Base-by-base conservation (phyloP, 2,329 filamentous ascomycete genomes). In the Phaeosphaeria sp. region DNA sequence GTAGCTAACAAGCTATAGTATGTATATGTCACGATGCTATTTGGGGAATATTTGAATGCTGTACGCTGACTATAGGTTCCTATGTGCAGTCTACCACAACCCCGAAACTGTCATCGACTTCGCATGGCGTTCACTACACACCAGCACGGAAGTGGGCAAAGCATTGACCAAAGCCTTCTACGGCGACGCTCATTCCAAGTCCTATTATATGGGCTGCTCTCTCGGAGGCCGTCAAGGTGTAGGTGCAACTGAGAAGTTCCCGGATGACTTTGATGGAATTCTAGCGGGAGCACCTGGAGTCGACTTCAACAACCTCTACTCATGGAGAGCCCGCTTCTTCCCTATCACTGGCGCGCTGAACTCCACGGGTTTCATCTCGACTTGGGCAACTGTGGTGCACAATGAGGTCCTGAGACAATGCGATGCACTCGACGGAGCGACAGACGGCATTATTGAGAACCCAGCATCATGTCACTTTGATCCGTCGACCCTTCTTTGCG, bases 71-170 rank as follows among this genome's bases (percentile, higher is more conserved):
- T n/a, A n/a, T n/a, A n/a, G n/a, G n/a, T n/a, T n/a, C n/a, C n/a
- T n/a, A n/a, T n/a, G n/a, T n/a, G n/a, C n/a, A 36, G 30, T 84
- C 58, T 74, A 77, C 22, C 69, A 76, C 6, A 79, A 82, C 18
- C 73, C 76, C 0, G 81, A 83, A 36, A 76, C 81, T 3, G 65
- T 84, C 1, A 72, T 77, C 17, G 83, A 85, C 60, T 85, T 83
- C 60, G 78, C 79, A 11, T 83, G 78, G 61, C 73, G 80, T 24
- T 77, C 78, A 57, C 45, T 82, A 2, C 80, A 82, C 47, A 80
- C 76, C 0, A 76, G 72, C 18, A 72, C 73, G 7, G 66, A 74
- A 7, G 59, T 76, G 1, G 79, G 78, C 27, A 81, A 81, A 56
- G 53, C 73, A 11, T 63, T 81, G 2, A 68, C 69, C 2, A 69